These are phyloP conservation scores for Sporothrix dimorphospora DNA, from an alignment of 2,329 filamentous ascomycete species.

Conservation along the genomic window DNA sequence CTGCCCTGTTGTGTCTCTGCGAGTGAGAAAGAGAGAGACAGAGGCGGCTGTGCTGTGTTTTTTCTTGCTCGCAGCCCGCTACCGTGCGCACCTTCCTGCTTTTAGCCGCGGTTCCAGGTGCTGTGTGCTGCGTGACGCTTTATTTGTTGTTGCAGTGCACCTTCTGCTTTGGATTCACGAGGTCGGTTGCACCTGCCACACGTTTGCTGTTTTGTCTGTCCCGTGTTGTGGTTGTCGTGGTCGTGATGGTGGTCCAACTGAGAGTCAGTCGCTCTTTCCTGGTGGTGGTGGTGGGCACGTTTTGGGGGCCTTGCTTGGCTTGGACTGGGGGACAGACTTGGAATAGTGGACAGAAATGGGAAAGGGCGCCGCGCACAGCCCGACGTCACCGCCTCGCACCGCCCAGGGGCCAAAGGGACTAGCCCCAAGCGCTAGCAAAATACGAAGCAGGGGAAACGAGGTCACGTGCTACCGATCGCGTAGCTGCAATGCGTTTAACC, in stretches of 20 bases:
- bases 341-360: conserved; percentile 1
- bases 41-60: not conserved
- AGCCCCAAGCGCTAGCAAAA: conserved; percentile 6
- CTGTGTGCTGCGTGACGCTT: conserved; percentile 2
- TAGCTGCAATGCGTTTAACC: conserved; percentile 17
- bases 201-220: not conserved
- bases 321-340: not conserved
- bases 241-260: conserved; percentile 1
- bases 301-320: not conserved
- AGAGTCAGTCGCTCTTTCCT: not conserved
- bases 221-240: not conserved
- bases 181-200: conserved; percentile 17
- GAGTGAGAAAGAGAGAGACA: not conserved
- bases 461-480: not conserved
- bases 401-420: not conserved
- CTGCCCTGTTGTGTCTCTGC: not conserved
- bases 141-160: not conserved
- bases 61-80: not conserved
- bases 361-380: conserved; percentile 6
- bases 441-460: not conserved
- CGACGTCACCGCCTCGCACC: conserved; percentile 14
- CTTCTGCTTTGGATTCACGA: not conserved
- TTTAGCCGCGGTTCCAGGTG: conserved; percentile 17
- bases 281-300: not conserved
- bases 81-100: not conserved